Evolutionary conservation across 2,329 filamentous ascomycete genomes (phyloP), one percentile per base, ranked within the genome.

Genomic region (Orbilia ellipsospora): DNA sequence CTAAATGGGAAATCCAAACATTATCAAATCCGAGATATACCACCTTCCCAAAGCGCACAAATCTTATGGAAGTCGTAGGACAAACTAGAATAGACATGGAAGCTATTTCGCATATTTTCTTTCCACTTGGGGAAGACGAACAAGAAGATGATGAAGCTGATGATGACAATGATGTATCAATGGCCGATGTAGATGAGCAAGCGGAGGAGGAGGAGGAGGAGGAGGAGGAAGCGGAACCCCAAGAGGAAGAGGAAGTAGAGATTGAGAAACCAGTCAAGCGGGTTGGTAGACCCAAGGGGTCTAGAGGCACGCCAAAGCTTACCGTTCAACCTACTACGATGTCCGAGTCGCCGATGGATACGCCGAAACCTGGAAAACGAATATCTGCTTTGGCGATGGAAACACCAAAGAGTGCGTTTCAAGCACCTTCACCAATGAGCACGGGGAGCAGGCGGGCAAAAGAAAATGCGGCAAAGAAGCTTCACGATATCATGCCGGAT

Each of bases 31-130:
- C 87, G 7, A 90, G 90, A 77, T 99, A 96, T 81, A 92, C 88
- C 0, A 90, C 93, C 80, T 99, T 98, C 78, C 95, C 95, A 15
- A 87, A 87, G 10, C 88, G 93, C 68, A 98, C 94, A 1, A 98
- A 99, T 81, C 86, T 99, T 4, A 92, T 93, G 61, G 95, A 98
- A 82, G 88, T 98, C 65, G 92, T 97, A 70, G 95, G 95, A 18
- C 92, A 96, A 81, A 97, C 93, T 0, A 89, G 89, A 76, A 87
- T 98, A 63, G 90, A 97, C 80, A 85, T 92, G 48, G 85, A 88
- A 64, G 88, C 88, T 6, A 84, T 92, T 8, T 93, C 93, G 81
- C 91, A 90, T 75, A 85, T 89, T 0, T 93, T 75, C 51, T 75
- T 90, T 77, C 89, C 86, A 77, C 81, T 84, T 13, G 77, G 67